Evolutionary conservation across 2,329 filamentous ascomycete genomes (phyloP), one percentile per base, ranked within the genome.

Genomic region (Pseudogymnoascus sp.): DNA sequence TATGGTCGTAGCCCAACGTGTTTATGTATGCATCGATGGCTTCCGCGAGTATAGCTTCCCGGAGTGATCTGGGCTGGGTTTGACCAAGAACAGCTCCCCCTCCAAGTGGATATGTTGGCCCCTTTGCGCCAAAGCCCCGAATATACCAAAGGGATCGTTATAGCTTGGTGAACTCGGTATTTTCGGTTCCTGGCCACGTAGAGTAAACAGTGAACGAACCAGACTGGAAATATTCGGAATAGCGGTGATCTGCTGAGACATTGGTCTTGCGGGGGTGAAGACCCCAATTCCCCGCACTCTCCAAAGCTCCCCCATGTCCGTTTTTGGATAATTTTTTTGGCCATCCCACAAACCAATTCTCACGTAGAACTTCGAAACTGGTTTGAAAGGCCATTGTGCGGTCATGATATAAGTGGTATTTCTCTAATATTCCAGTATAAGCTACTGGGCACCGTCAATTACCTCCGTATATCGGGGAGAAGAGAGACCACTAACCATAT

Each of bases 241-340:
- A 33, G 11, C 29, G 11, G 29, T 56, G 46, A 33, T 33, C 11
- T 56, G 50, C 29, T 33, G 50, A 9, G 29, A 4, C 29, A 33
- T 56, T 33, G 26, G 46, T 56, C 21, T 56, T 56, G 50, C 50
- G 50, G 50, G 50, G 50, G 11, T 3, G 29, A 21, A 56, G 29
- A 15, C 29, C 50, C 50, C 50, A 56, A 56, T 13, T 56, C 50
- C 50, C 50, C 50, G 50, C 50, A 56, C 17, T 56, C 50, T 31
- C 50, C 50, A 56, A 56, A 56, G 50, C 15, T 56, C 35, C 50
- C 46, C 50, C 29, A 56, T 56, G 15, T 31, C 23, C 15, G 23
- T 15, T 35, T 53, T 35, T 35, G 9, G n/a, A 7, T 10, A 17
- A 33, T 26, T 2, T 9, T 21, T 35, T 6, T 15, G 6, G 17